Evolutionary conservation across 768 basidiomycete genomes (phyloP), one percentile per base, ranked within the genome.

Genomic region (Cyclocybe aegerita): DNA sequence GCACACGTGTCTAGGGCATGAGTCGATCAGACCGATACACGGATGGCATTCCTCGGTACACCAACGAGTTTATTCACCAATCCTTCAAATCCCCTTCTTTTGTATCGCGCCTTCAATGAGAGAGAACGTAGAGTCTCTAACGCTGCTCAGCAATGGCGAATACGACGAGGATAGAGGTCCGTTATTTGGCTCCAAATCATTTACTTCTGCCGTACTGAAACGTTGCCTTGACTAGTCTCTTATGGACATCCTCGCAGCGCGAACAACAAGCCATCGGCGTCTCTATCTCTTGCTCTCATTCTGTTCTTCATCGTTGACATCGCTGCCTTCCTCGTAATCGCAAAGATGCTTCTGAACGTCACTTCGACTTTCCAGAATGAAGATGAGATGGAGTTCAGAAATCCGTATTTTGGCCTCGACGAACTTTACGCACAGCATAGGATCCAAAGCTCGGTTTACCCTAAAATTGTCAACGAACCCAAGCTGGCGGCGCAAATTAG

Each of bases 381-480:
- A 3, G 50, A 56, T 7, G 51, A 58, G 5, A 35, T 66, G 54
- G 61, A 62, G 34, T 64, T 66, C 35, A 49, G 57, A 37, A 55
- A 64, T 43, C 59, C 65, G 23, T 66, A 66, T 37, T 55, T 61
- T 32, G 65, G 65, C 2, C 49, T 66, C 4, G 61, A 66, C 43
- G 57, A 62, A 12, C 55, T 66, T 7, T 66, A 64, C 37, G 51
- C 36, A 2, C 49, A 38, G 9, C 33, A 43, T 5, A 47, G 48
- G 16, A 47, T 59, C 15, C 61, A 57, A 29, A 42, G 54, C 43
- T 63, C 63, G 9, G 47, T 37, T 9, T 61, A 61, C 41, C 41
- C 51, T 31, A 45, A 35, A 9, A 11, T 66, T 8, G 43, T 63
- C 49, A 66, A 66, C 47, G 57, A 59, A 35, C 65, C 65, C 35